Conservation (phyloP, 2,329 filamentous ascomycete species). For the Aspergillus floridensis region DNA sequence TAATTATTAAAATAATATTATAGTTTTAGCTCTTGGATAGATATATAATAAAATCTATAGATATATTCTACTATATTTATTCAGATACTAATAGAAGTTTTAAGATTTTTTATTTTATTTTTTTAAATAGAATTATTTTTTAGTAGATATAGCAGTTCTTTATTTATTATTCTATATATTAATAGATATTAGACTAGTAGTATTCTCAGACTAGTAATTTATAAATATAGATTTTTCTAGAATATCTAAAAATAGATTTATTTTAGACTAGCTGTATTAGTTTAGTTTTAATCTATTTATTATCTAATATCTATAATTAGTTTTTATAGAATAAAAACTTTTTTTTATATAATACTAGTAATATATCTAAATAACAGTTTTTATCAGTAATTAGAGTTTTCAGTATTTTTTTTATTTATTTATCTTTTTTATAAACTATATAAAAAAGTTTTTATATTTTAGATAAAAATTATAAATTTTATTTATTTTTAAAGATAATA, state of each 20-base stretch:
- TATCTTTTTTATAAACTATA: background rate
- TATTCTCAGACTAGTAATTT: background rate
- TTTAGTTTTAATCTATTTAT: background rate
- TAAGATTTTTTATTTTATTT: background rate
- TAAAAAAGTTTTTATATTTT: background rate
- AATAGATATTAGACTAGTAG: background rate
- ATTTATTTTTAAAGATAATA: too few species aligned
- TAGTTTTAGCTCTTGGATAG: too few species aligned
- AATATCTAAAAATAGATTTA: background rate
- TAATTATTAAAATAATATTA: too few species aligned
- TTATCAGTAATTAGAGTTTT: too few species aligned
- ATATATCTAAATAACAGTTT: background rate
- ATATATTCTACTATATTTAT: too few species aligned
- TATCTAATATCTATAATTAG: background rate
- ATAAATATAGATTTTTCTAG: background rate
- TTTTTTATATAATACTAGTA: background rate
- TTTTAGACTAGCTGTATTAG: background rate
- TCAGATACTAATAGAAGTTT: too few species aligned
- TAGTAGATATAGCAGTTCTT: background rate
- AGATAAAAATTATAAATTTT: too few species aligned
- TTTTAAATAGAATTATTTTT: background rate
- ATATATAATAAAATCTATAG: too few species aligned
- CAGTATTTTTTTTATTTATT: too few species aligned
- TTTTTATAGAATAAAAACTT: background rate
- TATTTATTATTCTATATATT: background rate